A percentile compares a stretch with the other conserved stretches of the same genome.
These are phyloP conservation scores for Dacryopinax primogenitus DNA, from an alignment of 768 basidiomycete genomes.

Conservation along the genomic window DNA sequence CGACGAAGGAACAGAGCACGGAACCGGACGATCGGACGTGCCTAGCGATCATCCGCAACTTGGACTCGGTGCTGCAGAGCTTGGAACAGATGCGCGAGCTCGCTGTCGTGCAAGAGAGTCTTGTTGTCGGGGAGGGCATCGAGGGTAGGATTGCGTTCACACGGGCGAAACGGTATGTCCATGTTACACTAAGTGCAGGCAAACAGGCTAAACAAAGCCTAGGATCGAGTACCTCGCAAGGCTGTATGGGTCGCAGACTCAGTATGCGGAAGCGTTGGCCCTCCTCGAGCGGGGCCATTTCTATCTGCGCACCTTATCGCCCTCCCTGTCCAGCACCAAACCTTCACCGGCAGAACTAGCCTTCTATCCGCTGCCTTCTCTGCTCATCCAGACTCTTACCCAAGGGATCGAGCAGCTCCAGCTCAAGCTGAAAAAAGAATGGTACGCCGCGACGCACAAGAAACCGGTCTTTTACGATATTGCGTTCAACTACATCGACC, in stretches of 20 bases:
- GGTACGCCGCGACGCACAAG: slow-evolving; percentile 57
- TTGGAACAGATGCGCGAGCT: slow-evolving; percentile 71
- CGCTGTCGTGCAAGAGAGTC: slow-evolving; percentile 76
- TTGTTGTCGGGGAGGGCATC: slow-evolving; percentile 63
- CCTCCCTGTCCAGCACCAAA: slow-evolving; percentile 24
- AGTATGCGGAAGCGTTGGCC: slow-evolving; percentile 57
- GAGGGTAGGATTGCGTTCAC: slow-evolving; percentile 65
- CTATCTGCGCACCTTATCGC: slow-evolving; percentile 49
- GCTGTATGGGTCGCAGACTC: slow-evolving; percentile 56
- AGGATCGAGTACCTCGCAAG: slow-evolving; percentile 68
- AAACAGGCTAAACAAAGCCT: neutral
- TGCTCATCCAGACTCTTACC: slow-evolving; percentile 43
- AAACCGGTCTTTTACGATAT: slow-evolving; percentile 91
- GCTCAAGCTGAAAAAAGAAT: slow-evolving; percentile 50
- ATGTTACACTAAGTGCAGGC: neutral
- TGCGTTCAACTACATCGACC: slow-evolving; percentile 79
- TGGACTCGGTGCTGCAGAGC: slow-evolving; percentile 76
- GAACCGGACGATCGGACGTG: slow-evolving; percentile 62
- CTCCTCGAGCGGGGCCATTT: slow-evolving; percentile 59
- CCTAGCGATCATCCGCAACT: slow-evolving; percentile 71
- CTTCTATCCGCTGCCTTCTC: slow-evolving; percentile 44
- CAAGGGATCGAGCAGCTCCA: slow-evolving; percentile 36
- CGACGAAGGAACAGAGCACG: slow-evolving; percentile 20
- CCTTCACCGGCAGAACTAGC: slow-evolving; percentile 25
- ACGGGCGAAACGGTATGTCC: slow-evolving; percentile 54